A percentile compares a stretch with the other conserved stretches of the same genome.
These are phyloP conservation scores for Neoarthrinium moseri DNA, from an alignment of 2,329 filamentous ascomycete species.

Conservation along the genomic window DNA sequence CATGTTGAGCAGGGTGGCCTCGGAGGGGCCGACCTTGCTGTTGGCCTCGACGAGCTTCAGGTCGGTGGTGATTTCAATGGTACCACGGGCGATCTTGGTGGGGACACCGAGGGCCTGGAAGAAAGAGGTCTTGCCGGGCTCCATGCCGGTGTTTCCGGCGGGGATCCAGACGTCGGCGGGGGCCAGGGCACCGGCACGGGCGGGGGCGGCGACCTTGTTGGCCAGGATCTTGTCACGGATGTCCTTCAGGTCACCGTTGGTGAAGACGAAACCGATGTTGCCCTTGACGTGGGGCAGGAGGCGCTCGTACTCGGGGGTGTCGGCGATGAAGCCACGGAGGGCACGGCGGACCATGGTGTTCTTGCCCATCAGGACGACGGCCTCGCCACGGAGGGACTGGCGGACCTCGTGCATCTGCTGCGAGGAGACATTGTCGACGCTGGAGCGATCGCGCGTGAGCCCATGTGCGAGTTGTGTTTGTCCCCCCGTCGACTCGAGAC, in stretches of 20 bases:
- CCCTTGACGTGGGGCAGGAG: slow-evolving; percentile 94
- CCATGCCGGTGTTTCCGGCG: slow-evolving; percentile 99
- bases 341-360: slow-evolving; percentile 99
- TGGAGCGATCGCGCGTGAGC: not conserved
- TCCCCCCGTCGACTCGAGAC: no score
- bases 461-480: not conserved
- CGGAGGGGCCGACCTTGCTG: slow-evolving; percentile 94
- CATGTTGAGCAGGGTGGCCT: slow-evolving; percentile 99
- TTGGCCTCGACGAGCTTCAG: slow-evolving; percentile 95
- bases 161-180: slow-evolving; percentile 92
- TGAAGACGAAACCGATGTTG: slow-evolving; percentile 99
- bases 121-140: slow-evolving; percentile 99
- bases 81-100: slow-evolving; percentile 99
- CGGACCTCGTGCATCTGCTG: slow-evolving; percentile 99
- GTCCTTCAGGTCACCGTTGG: slow-evolving; percentile 90
- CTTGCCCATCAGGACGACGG: slow-evolving; percentile 98
- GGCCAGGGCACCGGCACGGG: slow-evolving; percentile 95
- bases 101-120: slow-evolving; percentile 99
- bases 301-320: slow-evolving; percentile 96
- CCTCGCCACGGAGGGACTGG: slow-evolving; percentile 82
- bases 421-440: slow-evolving; percentile 98
- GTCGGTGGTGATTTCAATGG: slow-evolving; percentile 98
- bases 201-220: slow-evolving; percentile 97
- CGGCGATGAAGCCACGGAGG: slow-evolving; percentile 87
- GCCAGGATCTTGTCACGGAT: slow-evolving; percentile 90